These are phyloP conservation scores for Pulveroboletus ravenelii DNA, from an alignment of 768 basidiomycete species.

Conservation along the genomic window DNA sequence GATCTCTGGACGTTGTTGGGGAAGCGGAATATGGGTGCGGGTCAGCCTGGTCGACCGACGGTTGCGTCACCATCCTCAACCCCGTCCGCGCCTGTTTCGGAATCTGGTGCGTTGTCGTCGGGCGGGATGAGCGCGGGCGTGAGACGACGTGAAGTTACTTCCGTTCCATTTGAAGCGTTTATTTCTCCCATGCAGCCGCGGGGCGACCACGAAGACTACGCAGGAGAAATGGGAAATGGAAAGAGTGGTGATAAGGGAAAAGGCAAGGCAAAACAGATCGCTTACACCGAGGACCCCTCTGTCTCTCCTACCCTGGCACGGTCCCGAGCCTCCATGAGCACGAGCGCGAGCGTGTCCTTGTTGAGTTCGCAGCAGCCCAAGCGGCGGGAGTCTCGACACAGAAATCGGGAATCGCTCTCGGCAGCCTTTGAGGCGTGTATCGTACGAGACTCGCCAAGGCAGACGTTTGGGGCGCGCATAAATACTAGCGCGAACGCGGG, in stretches of 20 bases:
- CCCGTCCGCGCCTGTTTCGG: background rate
- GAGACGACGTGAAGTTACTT: background rate
- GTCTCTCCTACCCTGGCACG: background rate
- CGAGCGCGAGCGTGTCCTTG: background rate
- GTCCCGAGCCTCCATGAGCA: background rate
- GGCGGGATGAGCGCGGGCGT: background rate
- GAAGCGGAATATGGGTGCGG: conserved; percentile 2
- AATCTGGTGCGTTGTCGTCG: background rate
- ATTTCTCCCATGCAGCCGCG: conserved; percentile 15
- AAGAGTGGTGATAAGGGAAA: background rate
- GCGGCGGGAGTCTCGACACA: background rate
- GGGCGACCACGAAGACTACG: background rate
- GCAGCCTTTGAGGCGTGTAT: conserved; percentile 18
- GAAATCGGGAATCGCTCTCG: conserved; percentile 11
- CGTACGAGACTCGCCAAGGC: conserved; percentile 6
- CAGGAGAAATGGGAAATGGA: background rate
- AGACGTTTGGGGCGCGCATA: too few relatives aligned
- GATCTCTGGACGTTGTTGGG: conserved; percentile 13
- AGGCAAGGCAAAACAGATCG: background rate
- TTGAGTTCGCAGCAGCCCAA: background rate
- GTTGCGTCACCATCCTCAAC: background rate
- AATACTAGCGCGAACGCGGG: background rate
- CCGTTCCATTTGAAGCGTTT: conserved; percentile 18
- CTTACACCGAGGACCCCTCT: background rate
- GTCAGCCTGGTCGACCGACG: background rate